Base-by-base conservation (phyloP, 495 filamentous ascomycete species). In the Cercophora scortea region DNA sequence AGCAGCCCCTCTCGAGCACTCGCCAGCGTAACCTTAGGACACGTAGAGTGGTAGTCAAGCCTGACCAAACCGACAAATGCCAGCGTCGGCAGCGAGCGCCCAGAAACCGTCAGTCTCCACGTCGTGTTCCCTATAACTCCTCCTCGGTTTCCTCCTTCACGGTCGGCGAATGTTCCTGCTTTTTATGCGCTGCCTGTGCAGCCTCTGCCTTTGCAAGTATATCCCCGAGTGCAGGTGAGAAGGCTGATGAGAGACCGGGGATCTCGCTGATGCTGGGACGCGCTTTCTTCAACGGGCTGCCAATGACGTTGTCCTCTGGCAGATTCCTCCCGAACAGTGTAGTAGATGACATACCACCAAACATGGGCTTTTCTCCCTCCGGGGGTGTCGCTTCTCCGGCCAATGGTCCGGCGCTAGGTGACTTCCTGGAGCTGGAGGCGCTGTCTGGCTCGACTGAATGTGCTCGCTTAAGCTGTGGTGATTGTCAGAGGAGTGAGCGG, bases 401-500 rank as follows among this genome's bases (percentile, higher is more conserved):
- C 8, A 53, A 53, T 18, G 60, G 61, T 9, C 52, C 61, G n/a
- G 61, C 57, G 55, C 62, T 68, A 1, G 71, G 71, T 7, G 69
- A 73, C 47, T 72, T 71, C n/a, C 63, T 51, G 7, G 65, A 61
- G 52, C 61, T 67, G 5, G 68, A 66, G n/a, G 71, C 68, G 40
- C 75, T 77, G 16, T 86, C 69, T 2, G 84, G 86, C 25, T 94
- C 91, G 34, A 82, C 83, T 0, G 93, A 96, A 70, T 96, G 93
- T 57, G 90, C 87, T 52, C 94, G 88, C 80, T 98, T 98, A 36
- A 97, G 81, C 92, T 97, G 58, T 6, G 36, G 46, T 43, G n/a
- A 41, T 32, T 54, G 67, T 47, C 71, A 67, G 47, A 33, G 45
- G 32, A 35, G 45, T 56, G 12, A 39, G 46, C 10, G 4, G 18